Conservation (phyloP, 2,329 filamentous ascomycete species). For the Aureobasidium uvarum region DNA sequence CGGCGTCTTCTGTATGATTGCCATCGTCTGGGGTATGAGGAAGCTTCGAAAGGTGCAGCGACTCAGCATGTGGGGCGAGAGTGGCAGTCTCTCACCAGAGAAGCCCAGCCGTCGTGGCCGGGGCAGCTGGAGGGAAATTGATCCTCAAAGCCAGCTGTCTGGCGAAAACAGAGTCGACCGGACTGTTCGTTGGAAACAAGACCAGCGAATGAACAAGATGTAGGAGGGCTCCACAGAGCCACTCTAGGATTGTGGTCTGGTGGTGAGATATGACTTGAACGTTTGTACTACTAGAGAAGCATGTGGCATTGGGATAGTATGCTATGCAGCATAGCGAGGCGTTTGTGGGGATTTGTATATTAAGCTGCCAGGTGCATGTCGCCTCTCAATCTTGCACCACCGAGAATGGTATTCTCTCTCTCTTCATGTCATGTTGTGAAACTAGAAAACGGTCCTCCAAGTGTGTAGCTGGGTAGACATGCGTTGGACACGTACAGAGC, state of each 20-base stretch:
- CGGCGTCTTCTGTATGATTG: constrained; percentile 68
- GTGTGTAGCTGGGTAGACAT: neutral
- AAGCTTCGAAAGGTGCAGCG: constrained; percentile 84
- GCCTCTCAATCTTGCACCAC: constrained; percentile 13
- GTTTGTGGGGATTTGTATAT: constrained; percentile 7
- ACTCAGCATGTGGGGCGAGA: constrained; percentile 77
- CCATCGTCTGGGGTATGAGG: constrained; percentile 78
- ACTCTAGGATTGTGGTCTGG: neutral
- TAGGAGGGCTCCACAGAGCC: constrained; percentile 20
- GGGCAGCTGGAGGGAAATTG: constrained; percentile 36
- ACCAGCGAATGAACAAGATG: constrained; percentile 29
- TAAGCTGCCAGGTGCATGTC: neutral
- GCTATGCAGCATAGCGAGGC: constrained; percentile 21
- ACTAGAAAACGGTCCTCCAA: neutral
- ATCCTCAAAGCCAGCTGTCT: constrained; percentile 27
- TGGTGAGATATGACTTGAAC: neutral
- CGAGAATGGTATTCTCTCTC: neutral
- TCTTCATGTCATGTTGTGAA: neutral
- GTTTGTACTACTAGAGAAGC: constrained; percentile 19
- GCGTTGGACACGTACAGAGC: neutral
- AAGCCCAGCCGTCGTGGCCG: constrained; percentile 31
- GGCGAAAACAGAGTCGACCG: constrained; percentile 33
- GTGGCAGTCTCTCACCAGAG: constrained; percentile 39
- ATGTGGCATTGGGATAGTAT: constrained; percentile 17
- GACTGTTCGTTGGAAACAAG: constrained; percentile 32